phyloP scores from a whole-genome alignment of 2,329 filamentous ascomycete species.

The Fusarium oxysporum region DNA sequence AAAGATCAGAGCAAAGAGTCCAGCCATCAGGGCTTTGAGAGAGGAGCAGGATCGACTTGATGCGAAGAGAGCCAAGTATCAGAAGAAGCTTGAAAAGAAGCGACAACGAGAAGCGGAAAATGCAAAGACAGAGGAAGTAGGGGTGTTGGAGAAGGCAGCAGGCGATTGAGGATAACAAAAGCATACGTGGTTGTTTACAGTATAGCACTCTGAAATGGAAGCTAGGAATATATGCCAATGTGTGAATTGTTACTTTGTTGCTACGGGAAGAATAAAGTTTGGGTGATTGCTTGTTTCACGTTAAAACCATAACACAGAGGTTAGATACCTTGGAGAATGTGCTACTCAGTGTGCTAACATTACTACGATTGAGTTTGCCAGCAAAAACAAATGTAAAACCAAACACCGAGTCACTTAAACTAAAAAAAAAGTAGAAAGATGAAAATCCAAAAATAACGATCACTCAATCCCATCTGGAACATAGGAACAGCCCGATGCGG shows the following conservation, averaged over 20 bases:
- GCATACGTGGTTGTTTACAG: background rate
- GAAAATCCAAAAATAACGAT: background rate
- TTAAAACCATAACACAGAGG: background rate
- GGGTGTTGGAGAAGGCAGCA: slow-evolving; percentile 16
- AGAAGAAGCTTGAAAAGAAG: slow-evolving; percentile 41
- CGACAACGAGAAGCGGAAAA: slow-evolving; percentile 7
- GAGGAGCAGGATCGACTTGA: slow-evolving; percentile 57
- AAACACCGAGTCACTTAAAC: background rate
- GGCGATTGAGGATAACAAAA: background rate
- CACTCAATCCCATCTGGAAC: slow-evolving; percentile 20
- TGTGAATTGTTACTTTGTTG: background rate
- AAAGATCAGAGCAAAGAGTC: slow-evolving; percentile 64
- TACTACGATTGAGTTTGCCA: background rate
- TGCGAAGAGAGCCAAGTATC: slow-evolving; percentile 48
- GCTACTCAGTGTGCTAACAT: background rate
- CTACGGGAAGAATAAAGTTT: background rate
- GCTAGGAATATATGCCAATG: background rate
- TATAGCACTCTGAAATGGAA: background rate
- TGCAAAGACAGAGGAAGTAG: slow-evolving; percentile 1
- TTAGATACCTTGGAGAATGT: background rate
- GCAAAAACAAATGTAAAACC: background rate
- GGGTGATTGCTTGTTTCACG: background rate
- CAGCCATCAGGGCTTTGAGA: slow-evolving; percentile 57
- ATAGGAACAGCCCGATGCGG: slow-evolving; percentile 53
- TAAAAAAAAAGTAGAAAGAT: too few species aligned